Conservation (phyloP, 345 rosid genomes). For the Euphorbia tirucalli region DNA sequence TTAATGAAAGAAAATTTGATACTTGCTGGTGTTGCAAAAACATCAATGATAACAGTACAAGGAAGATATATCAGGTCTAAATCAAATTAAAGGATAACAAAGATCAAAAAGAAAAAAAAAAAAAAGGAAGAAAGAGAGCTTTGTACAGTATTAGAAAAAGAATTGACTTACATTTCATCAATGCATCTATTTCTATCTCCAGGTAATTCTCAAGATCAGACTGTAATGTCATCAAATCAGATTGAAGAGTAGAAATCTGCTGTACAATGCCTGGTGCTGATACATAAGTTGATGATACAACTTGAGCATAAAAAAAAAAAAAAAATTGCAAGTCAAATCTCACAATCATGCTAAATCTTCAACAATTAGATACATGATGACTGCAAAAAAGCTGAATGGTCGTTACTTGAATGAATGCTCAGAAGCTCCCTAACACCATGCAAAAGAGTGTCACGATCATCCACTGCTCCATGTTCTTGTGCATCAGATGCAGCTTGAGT, state of each 20-base stretch:
- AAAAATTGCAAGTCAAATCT: constrained; percentile 9
- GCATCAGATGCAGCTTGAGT: constrained; percentile 93
- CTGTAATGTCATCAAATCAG: constrained; percentile 72
- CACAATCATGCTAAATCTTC: constrained; percentile 7
- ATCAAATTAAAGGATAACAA: neutral
- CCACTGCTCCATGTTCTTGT: constrained; percentile 96
- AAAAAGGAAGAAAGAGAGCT: no score
- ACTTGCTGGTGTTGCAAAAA: neutral
- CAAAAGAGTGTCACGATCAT: constrained; percentile 84
- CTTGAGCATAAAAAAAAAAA: constrained; percentile 65
- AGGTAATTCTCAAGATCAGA: constrained; percentile 86
- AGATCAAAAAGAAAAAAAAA: neutral
- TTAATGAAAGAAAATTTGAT: neutral
- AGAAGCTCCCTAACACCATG: constrained; percentile 94
- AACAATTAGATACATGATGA: neutral
- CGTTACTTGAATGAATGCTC: no score
- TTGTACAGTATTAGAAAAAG: neutral
- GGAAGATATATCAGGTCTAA: neutral
- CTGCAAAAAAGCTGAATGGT: no score
- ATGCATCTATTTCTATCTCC: constrained; percentile 87
- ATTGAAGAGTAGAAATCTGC: constrained; percentile 76
- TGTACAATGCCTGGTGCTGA: constrained; percentile 91
- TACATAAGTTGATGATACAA: constrained; percentile 73
- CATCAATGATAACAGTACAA: neutral
- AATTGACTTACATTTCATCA: constrained; percentile 71